Evolutionary conservation across 2,329 filamentous ascomycete genomes (phyloP).

Genomic region (Penicillium sp.): DNA sequence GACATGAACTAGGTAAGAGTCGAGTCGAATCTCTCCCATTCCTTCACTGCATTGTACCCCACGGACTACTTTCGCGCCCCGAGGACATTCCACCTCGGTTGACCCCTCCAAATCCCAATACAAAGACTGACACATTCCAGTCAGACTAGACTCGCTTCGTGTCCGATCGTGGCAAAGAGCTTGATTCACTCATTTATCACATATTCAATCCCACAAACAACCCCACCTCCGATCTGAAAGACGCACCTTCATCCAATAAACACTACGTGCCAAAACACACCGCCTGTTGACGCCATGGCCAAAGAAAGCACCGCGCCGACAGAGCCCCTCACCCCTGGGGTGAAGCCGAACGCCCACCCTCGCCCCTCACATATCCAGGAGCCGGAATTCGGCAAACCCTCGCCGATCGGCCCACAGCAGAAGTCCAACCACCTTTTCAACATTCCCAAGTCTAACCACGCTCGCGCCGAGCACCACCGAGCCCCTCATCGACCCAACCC

Average conservation of each 20-base stretch:
- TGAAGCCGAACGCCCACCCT: conserved; percentile 38
- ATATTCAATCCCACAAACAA: not conserved
- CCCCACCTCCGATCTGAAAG: not conserved
- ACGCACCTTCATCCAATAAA: not conserved
- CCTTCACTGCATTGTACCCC: not conserved
- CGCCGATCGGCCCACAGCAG: conserved; percentile 54
- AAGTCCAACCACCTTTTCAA: conserved; percentile 53
- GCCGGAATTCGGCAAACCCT: conserved; percentile 62
- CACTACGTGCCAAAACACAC: conserved; percentile 17
- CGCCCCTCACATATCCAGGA: conserved; percentile 40
- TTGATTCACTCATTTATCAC: not conserved
- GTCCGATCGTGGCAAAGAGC: not conserved
- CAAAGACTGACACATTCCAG: not conserved
- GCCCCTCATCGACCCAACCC: conserved; percentile 26
- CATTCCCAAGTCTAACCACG: conserved; percentile 51
- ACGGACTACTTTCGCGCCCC: not conserved
- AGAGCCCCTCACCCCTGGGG: conserved; percentile 34
- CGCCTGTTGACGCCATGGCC: conserved; percentile 44
- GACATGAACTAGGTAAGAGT: not conserved
- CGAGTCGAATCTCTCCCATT: not conserved
- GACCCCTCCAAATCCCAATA: not conserved
- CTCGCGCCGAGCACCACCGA: conserved; percentile 55
- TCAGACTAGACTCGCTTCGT: not conserved
- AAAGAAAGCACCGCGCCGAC: conserved; percentile 53
- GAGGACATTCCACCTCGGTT: not conserved